Percentiles rank a stretch among this genome's conserved stretches.
These are phyloP conservation scores for Aspergillus fumigatus DNA, from an alignment of 2,329 filamentous ascomycete genomes.

Conservation along the genomic window DNA sequence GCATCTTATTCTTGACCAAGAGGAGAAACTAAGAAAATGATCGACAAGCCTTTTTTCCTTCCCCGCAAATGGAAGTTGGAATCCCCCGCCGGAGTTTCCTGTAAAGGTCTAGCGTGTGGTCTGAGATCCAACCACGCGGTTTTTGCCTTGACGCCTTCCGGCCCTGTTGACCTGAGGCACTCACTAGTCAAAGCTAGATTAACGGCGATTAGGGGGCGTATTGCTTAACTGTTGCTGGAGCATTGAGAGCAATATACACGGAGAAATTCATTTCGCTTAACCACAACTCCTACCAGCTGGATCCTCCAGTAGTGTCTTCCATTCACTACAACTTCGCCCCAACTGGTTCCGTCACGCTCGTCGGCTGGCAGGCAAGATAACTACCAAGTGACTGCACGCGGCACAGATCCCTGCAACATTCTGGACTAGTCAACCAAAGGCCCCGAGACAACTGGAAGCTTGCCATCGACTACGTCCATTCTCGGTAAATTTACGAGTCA, in stretches of 20 bases:
- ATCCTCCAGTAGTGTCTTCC: neutral
- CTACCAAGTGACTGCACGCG: neutral
- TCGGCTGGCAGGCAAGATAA: neutral
- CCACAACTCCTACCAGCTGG: neutral
- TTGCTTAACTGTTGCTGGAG: neutral
- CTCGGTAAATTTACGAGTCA: slow-evolving; percentile 13
- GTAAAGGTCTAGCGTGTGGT: slow-evolving; percentile 7
- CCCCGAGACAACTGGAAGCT: slow-evolving; percentile 6
- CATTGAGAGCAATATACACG: neutral
- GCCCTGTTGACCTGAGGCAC: neutral
- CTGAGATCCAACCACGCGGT: neutral
- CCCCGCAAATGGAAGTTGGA: slow-evolving; percentile 7
- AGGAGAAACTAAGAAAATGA: slow-evolving; percentile 1
- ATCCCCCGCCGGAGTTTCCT: slow-evolving; percentile 28
- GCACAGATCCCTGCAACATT: neutral
- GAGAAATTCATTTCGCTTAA: neutral
- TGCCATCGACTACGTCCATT: slow-evolving; percentile 16
- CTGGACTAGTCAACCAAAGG: neutral
- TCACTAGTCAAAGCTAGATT: neutral
- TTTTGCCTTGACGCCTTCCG: neutral
- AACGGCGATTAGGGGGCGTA: neutral
- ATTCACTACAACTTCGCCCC: neutral
- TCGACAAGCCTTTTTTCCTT: slow-evolving; percentile 8
- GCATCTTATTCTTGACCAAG: neutral
- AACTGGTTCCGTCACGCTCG: neutral